Conservation (phyloP, 1,284 basidiomycete species). For the Cryptococcus depauperatus region DNA sequence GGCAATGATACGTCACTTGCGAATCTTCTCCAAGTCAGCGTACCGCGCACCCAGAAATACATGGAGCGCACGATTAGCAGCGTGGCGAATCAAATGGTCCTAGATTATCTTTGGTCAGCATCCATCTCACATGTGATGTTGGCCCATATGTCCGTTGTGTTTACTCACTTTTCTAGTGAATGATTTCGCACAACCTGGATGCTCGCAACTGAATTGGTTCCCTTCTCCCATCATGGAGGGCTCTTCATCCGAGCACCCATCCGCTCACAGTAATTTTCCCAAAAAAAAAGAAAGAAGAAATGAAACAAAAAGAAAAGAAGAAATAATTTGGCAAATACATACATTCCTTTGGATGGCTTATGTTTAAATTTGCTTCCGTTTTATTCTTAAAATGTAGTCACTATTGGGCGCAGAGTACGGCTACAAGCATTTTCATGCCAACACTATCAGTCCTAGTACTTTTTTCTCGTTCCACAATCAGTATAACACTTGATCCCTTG, state of each 20-base stretch:
- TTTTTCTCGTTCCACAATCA: too few relatives aligned
- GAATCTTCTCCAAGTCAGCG: slow-evolving; percentile 18
- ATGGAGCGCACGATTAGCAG: slow-evolving; percentile 32
- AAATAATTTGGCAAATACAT: background rate
- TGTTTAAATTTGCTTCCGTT: too few relatives aligned
- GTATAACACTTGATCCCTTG: too few relatives aligned
- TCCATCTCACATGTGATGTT: background rate
- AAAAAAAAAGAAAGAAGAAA: background rate
- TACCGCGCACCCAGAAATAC: background rate
- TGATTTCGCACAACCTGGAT: slow-evolving; percentile 27
- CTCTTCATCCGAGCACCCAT: background rate
- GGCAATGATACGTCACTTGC: slow-evolving; percentile 22
- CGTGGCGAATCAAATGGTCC: slow-evolving; percentile 38
- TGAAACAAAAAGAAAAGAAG: background rate
- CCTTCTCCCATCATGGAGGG: background rate
- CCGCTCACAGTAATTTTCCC: background rate
- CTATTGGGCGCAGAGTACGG: too few relatives aligned
- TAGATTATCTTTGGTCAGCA: slow-evolving; percentile 2
- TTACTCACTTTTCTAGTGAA: slow-evolving; percentile 37
- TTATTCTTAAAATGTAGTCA: too few relatives aligned
- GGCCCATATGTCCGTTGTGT: background rate
- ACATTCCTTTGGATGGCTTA: background rate
- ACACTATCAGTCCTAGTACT: too few relatives aligned
- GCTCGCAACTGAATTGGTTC: slow-evolving; percentile 15
- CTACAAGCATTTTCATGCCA: too few relatives aligned